Evolutionary conservation across 2,329 filamentous ascomycete species (phyloP), one percentile per base, ranked within the genome.

Genomic region (Fusarium sp.): DNA sequence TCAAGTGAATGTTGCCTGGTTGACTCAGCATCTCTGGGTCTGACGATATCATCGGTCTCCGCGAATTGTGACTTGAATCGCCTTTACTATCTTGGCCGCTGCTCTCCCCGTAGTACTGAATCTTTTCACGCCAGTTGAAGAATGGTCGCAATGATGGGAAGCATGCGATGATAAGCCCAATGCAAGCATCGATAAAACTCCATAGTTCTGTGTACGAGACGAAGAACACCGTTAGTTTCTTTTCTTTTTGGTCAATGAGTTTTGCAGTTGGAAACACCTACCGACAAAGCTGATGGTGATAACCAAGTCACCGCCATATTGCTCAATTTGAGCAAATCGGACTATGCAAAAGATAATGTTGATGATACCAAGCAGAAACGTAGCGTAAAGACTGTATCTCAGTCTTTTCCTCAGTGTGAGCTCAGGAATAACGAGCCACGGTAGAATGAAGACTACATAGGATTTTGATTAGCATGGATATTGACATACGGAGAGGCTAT

Each of bases 351-450:
- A 57, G 12, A 40, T 13, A 1, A 71, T 66, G 7, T 68, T 72
- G 13, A 71, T 38, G 6, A 66, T 10, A 1, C 69, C 68, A 3
- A 72, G 60, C 0, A 70, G 48, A 38, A 72, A 69, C 0, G 64
- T 71, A 14, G 38, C 59, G 23, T 71, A 72, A 1, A 72, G 12
- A 7, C 64, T 64, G 6, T 62, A 55, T 18, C 54, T 45, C 1
- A 71, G 20, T 12, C 38, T 30, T 15, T 37, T 41, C 11, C 37
- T 48, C 5, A 72, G n/a, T 7, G 59, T 62, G 1, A 71, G 45
- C 14, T 56, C 64, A 1, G 56, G 53, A 4, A 71, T 27, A 2
- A 72, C 62, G 14, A 71, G 48, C 68, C 69, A 71, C 5, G 69
- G 69, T 3, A 72, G 32, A 17, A 54, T 23, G 14, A 69, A 72